Evolutionary conservation across 345 rosid genomes (phyloP), one percentile per base, ranked within the genome.

Genomic region (Salix exigua): DNA sequence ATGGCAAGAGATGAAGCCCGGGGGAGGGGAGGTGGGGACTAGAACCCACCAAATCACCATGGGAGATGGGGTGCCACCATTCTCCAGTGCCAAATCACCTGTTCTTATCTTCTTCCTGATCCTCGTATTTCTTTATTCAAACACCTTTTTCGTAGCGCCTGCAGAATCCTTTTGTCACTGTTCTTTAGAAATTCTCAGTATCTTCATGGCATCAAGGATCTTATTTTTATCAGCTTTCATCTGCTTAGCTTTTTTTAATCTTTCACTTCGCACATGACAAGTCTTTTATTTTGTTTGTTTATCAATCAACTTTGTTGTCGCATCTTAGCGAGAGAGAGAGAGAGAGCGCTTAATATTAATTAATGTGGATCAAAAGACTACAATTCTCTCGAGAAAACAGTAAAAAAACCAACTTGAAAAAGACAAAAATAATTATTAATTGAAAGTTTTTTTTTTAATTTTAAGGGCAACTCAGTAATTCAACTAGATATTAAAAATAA

Each of bases 11-110:
- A 23, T 69, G 11, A 23, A 25, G n/a, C 31, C 26, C 18, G 7
- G 17, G 8, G 53, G 38, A 64, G 0, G 18, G 68, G 38, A 64
- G 38, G 38, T 28, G 33, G 68, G 38, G 38, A 2, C 68, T 1
- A 23, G 55, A 50, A 38, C 68, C 75, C 68, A 60, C 74, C 55
- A 73, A 40, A 73, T 60, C 35, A 73, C 5, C 23, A 73, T 14
- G 55, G 18, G 30, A 31, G 69, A 62, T 73, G 28, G 42, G 76
- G 51, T 35, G 66, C 66, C 61, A 58, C 31, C 31, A 12, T 21
- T 72, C 30, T 17, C 31, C 50, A 51, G 7, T 26, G 23, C 7
- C 18, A 62, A 42, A 62, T 61, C 68, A 28, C 18, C 58, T 62
- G 76, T 37, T 62, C 35, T 61, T 8, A 72, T 72, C 66, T 42